Conservation (phyloP, 2,329 filamentous ascomycete species). For the Aspergillus bombycis region DNA sequence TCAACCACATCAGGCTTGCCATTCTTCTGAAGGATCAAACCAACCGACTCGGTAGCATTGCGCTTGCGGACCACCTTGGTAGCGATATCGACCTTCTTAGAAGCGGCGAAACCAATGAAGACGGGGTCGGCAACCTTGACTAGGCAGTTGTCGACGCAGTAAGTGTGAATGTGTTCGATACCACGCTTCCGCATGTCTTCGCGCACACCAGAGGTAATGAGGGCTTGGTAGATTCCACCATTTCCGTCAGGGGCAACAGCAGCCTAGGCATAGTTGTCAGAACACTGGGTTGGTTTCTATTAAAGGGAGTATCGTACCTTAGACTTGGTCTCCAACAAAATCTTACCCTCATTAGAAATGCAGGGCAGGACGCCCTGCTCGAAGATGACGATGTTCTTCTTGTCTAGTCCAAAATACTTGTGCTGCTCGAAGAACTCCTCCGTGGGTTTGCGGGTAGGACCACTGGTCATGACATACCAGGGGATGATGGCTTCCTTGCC, state of each 20-base stretch:
- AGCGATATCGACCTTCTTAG: conserved; percentile 88
- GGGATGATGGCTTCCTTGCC: conserved; percentile 70
- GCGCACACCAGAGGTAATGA: conserved; percentile 78
- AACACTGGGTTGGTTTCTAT: neutral
- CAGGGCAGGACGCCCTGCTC: conserved; percentile 97
- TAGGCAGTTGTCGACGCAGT: conserved; percentile 99
- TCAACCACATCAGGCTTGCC: conserved; percentile 96
- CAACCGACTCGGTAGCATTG: conserved; percentile 92
- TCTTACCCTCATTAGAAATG: conserved; percentile 97
- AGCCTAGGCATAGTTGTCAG: conserved; percentile 50
- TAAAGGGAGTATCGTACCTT: conserved; percentile 56
- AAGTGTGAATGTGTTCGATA: conserved; percentile 92
- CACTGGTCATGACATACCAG: conserved; percentile 99
- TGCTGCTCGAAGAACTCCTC: conserved; percentile 89
- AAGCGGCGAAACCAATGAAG: conserved; percentile 91
- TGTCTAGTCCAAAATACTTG: conserved; percentile 84
- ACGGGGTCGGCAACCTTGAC: conserved; percentile 96
- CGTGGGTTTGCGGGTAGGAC: conserved; percentile 88
- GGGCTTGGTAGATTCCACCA: conserved; percentile 91
- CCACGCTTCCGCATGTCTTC: conserved; percentile 86
- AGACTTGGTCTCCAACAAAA: conserved; percentile 85
- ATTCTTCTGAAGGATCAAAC: conserved; percentile 91
- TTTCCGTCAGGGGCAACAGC: conserved; percentile 97
- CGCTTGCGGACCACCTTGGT: conserved; percentile 99
- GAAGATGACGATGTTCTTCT: conserved; percentile 87